A percentile compares a stretch with the other conserved stretches of the same genome.
Conservation (phyloP, 208 protist species). For the Trypanosoma mega region DNA sequence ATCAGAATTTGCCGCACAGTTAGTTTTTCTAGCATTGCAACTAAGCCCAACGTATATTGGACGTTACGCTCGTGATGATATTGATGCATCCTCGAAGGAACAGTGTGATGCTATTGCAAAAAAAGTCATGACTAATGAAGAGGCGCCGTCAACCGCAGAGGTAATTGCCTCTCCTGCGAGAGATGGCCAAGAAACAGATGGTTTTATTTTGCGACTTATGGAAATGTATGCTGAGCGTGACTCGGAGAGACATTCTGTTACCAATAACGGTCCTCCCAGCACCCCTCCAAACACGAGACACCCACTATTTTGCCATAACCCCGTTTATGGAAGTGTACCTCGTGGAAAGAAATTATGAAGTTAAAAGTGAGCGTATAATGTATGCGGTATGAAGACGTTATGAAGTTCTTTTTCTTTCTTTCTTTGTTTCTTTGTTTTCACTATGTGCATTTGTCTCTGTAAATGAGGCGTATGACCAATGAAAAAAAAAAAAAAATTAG, state of each 20-base stretch:
- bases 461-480: no score
- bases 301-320: slow-evolving; percentile 22
- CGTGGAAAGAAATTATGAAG: slow-evolving; percentile 12
- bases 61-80: slow-evolving; percentile 46
- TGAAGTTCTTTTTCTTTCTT: not conserved
- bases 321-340: slow-evolving; percentile 17
- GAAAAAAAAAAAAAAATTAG: no score
- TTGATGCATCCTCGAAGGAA: slow-evolving; percentile 42
- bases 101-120: slow-evolving; percentile 60
- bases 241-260: not conserved
- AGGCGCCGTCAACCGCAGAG: slow-evolving; percentile 76
- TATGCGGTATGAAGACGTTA: not conserved
- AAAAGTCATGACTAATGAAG: slow-evolving; percentile 57
- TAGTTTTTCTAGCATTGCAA: slow-evolving; percentile 83
- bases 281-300: slow-evolving; percentile 3
- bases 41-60: slow-evolving; percentile 75
- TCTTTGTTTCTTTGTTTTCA: not conserved
- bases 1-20: slow-evolving; percentile 54
- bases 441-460: not conserved
- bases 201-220: slow-evolving; percentile 78
- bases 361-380: not conserved
- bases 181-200: slow-evolving; percentile 55
- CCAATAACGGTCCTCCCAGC: not conserved
- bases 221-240: slow-evolving; percentile 78
- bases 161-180: slow-evolving; percentile 47